Percentiles rank a stretch among this genome's conserved stretches.
phyloP scores from a whole-genome alignment of 352 stramenopile species.

The Pythium pyrilobum region DNA sequence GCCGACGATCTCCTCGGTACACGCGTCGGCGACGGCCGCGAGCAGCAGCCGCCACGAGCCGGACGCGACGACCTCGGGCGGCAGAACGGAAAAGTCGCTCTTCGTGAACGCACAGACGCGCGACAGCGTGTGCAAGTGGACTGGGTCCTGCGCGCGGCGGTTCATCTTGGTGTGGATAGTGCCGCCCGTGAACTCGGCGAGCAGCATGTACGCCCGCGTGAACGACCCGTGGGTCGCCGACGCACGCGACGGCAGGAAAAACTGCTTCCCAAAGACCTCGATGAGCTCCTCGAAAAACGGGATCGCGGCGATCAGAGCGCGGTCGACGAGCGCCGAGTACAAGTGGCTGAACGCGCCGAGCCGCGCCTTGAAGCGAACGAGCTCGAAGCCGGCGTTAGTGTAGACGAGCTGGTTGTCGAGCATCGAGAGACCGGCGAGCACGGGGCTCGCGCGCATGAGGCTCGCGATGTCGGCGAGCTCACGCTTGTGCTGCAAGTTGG shows the following conservation, averaged over 20 bases:
- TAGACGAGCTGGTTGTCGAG: too few relatives aligned
- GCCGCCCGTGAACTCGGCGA: not conserved
- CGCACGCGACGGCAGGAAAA: not conserved
- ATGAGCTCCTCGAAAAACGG: constrained; percentile 21
- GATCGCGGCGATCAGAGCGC: constrained; percentile 3
- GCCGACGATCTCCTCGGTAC: not conserved
- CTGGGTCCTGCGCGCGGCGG: not conserved
- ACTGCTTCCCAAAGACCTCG: not conserved
- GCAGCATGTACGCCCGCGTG: not conserved
- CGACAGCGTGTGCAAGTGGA: not conserved
- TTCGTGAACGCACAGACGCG: constrained; percentile 1
- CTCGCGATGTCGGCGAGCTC: too few relatives aligned
- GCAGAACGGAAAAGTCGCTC: not conserved
- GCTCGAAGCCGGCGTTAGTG: too few relatives aligned
- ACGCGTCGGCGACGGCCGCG: not conserved
- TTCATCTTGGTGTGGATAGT: not conserved
- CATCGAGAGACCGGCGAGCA: too few relatives aligned
- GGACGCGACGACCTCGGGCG: not conserved
- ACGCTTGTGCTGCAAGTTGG: too few relatives aligned
- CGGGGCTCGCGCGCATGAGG: too few relatives aligned
- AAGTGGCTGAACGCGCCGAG: constrained; percentile 23
- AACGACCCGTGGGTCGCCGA: not conserved
- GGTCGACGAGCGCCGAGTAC: constrained; percentile 19
- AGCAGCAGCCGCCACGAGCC: not conserved
- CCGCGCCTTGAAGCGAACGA: constrained; percentile 18